Evolutionary conservation across 2,329 filamentous ascomycete genomes (phyloP), one percentile per base, ranked within the genome.

Genomic region (Exophiala alcalophila): DNA sequence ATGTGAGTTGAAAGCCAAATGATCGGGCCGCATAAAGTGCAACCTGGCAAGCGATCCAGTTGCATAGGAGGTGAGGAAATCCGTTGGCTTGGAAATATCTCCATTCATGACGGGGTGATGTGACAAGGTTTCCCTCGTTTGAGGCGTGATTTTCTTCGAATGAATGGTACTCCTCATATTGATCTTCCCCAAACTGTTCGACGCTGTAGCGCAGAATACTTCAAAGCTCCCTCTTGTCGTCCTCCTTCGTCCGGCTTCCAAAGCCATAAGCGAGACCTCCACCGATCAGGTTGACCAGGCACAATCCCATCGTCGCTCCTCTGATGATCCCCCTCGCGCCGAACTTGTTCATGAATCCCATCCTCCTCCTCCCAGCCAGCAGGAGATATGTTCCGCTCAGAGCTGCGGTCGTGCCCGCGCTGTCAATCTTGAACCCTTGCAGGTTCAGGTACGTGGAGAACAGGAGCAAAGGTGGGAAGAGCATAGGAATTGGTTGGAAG

Each of bases 401-500:
- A 0, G 80, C 78, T 6, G 78, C 78, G 12, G 73, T 79, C 4
- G 82, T 69, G 4, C 81, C 81, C 0, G 80, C 81, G 14, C 72
- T 71, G 56, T 84, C 82, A 34, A 74, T 75, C 58, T 78, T 76
- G 65, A 76, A 83, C 46, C 73, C 72, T 50, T 73, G 72, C 20
- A 84, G 57, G 59, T 84, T 84, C 30, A 84, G 66, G 58, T 84
- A 85, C 44, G 76, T 77, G 37, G 75, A 76, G 65, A 84, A 81
- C 45, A 84, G 70, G 3, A 85, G 70, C 42, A 82, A 66, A 2
- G 81, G 80, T 4, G 81, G 76, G 59, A 85, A 84, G 50, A 81
- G 63, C 74, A 85, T 80, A 3, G 81, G 81, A 0, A 85, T 67
- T 5, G 70, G 59, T 59, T 81, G 80, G 62, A 82, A 79, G 5